Percentiles rank a stretch among this genome's conserved stretches.
Evolutionary conservation across 495 filamentous ascomycete genomes (phyloP).

Genomic region (Lichenothelia convexa): DNA sequence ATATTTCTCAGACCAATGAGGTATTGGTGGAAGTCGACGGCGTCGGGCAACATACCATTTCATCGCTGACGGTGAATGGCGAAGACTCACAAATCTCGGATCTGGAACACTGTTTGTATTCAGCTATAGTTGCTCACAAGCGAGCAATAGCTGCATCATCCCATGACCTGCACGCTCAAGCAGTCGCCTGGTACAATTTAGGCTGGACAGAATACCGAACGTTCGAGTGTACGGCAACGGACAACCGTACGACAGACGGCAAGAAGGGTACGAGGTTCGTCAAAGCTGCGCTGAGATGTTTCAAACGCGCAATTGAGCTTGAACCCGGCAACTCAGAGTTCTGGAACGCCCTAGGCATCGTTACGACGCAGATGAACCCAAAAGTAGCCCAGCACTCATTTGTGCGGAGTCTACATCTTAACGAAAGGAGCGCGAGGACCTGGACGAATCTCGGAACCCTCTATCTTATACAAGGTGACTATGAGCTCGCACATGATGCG

Average conservation of each 20-base stretch:
- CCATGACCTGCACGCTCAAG: constrained; percentile 73
- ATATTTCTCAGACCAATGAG: constrained; percentile 37
- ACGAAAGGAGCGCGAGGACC: constrained; percentile 59
- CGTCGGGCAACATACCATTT: constrained; percentile 34
- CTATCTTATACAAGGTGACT: constrained; percentile 66
- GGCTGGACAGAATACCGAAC: constrained; percentile 83
- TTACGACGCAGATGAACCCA: constrained; percentile 65
- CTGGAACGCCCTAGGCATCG: constrained; percentile 90
- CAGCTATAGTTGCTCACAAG: constrained; percentile 71
- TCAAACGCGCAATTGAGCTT: constrained; percentile 90
- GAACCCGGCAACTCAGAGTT: constrained; percentile 93
- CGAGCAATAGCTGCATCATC: constrained; percentile 56
- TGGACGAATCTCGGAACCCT: constrained; percentile 88
- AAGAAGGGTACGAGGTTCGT: constrained; percentile 45
- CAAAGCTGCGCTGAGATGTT: constrained; percentile 71
- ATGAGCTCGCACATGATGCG: constrained; percentile 65
- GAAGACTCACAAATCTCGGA: constrained; percentile 29
- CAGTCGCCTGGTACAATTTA: constrained; percentile 90
- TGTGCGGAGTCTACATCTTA: constrained; percentile 80
- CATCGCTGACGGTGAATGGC: constrained; percentile 13
- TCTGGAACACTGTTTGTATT: constrained; percentile 34
- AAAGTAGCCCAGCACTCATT: constrained; percentile 87
- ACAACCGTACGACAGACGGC: no score
- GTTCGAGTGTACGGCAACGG: constrained; percentile 46
- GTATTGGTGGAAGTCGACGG: constrained; percentile 53